Evolutionary conservation across 2,329 filamentous ascomycete species (phyloP).

Genomic region (Polychaeton citri): DNA sequence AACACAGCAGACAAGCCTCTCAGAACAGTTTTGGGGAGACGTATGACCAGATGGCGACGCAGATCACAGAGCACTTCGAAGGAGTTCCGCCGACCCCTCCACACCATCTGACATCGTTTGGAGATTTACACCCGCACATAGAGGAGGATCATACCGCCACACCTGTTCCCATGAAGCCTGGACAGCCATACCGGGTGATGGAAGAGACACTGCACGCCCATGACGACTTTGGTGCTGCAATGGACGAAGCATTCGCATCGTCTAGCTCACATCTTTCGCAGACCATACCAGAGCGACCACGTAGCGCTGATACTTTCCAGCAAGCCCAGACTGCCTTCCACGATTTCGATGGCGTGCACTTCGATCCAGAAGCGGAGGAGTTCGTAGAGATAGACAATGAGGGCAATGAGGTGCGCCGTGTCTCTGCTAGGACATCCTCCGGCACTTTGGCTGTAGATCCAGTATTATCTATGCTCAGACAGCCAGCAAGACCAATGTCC

Average conservation of each 20-base stretch:
- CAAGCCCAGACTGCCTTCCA: slow-evolving; percentile 56
- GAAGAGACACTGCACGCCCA: background rate
- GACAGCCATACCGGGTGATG: background rate
- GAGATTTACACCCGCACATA: background rate
- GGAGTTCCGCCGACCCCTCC: slow-evolving; percentile 14
- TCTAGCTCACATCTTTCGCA: background rate
- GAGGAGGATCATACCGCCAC: background rate
- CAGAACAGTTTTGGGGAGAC: slow-evolving; percentile 14
- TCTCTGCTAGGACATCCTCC: slow-evolving; percentile 18
- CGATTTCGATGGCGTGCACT: slow-evolving; percentile 73
- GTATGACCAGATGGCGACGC: slow-evolving; percentile 18
- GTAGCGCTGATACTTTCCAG: slow-evolving; percentile 48
- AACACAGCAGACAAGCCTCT: slow-evolving; percentile 5
- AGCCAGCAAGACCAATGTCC: slow-evolving; percentile 36
- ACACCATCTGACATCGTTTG: slow-evolving; percentile 1
- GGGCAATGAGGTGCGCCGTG: slow-evolving; percentile 19
- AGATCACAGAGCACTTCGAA: slow-evolving; percentile 16
- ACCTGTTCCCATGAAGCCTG: background rate
- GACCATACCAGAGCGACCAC: slow-evolving; percentile 27
- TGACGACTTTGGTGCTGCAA: slow-evolving; percentile 2
- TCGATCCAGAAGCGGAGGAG: slow-evolving; percentile 39
- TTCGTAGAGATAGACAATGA: slow-evolving; percentile 18
- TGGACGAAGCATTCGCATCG: background rate
- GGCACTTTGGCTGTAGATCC: slow-evolving; percentile 14
- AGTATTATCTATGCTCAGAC: slow-evolving; percentile 14